phyloP scores from a whole-genome alignment of 2,329 filamentous ascomycete genomes.

The Exophiala dermatitidis region DNA sequence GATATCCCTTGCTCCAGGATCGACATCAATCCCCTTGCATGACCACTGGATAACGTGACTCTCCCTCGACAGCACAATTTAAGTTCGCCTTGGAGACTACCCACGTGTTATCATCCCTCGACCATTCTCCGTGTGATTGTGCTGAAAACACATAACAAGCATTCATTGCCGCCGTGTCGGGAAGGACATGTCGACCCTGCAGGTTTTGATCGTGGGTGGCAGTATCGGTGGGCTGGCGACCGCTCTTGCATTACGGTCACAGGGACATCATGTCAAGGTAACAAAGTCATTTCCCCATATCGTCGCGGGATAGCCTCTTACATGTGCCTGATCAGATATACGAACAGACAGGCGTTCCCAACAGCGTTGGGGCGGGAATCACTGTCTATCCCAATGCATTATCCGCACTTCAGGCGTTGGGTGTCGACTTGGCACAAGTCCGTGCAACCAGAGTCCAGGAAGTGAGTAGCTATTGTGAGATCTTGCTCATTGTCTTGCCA shows the following conservation, averaged over 20 bases:
- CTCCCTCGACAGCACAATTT: background rate
- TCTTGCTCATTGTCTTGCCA: too few relatives aligned
- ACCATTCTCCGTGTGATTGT: background rate
- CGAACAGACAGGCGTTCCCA: conserved; percentile 42
- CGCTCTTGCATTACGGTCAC: conserved; percentile 41
- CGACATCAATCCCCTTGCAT: background rate
- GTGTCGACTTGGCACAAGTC: conserved; percentile 1
- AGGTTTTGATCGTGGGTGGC: conserved; percentile 44
- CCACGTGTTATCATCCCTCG: too few relatives aligned
- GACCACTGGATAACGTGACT: background rate
- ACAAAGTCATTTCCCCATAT: background rate
- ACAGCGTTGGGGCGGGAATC: conserved; percentile 45
- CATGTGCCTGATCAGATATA: conserved; percentile 44
- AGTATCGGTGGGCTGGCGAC: conserved; percentile 47
- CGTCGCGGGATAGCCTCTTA: background rate
- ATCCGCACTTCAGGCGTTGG: conserved; percentile 1
- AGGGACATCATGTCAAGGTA: conserved; percentile 21
- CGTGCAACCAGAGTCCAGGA: conserved; percentile 7
- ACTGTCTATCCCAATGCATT: conserved; percentile 44
- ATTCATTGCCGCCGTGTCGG: background rate
- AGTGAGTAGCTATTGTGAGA: background rate
- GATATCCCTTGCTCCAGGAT: background rate
- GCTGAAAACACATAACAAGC: background rate
- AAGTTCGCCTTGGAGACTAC: too few relatives aligned
- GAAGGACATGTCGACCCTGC: conserved; percentile 26